Percentiles rank a stretch among this genome's conserved stretches.
phyloP scores from a whole-genome alignment of 176 grass and related monocot species.

The Zoysia pacifica region DNA sequence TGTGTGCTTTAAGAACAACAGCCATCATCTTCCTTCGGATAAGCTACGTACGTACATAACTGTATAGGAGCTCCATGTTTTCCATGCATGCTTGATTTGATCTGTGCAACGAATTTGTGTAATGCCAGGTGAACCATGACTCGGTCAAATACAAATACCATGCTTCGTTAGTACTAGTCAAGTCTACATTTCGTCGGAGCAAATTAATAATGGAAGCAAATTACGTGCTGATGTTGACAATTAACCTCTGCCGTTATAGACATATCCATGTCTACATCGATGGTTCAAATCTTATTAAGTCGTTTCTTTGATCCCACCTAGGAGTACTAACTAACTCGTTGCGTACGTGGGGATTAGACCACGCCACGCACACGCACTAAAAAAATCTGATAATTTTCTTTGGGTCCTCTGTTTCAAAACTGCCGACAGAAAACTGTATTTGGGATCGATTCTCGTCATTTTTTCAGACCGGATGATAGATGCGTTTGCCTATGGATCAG shows the following conservation, averaged over 20 bases:
- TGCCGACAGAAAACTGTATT: too few species aligned
- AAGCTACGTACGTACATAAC: too few species aligned
- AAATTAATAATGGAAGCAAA: neutral
- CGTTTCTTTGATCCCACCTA: neutral
- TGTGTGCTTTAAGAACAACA: neutral
- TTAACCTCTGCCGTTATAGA: neutral
- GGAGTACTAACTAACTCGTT: constrained; percentile 27
- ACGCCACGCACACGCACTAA: neutral
- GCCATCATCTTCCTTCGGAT: too few species aligned
- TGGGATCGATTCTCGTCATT: neutral
- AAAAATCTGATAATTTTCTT: constrained; percentile 2
- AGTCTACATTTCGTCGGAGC: neutral
- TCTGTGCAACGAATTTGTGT: neutral
- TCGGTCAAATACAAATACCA: neutral
- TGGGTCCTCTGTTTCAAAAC: too few species aligned
- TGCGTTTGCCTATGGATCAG: neutral
- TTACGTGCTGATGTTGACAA: neutral
- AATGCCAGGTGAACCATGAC: neutral
- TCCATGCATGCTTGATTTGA: neutral
- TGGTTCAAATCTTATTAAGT: neutral
- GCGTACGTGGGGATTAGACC: constrained; percentile 41
- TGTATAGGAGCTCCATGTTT: neutral
- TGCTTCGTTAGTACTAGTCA: neutral
- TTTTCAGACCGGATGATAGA: too few species aligned
- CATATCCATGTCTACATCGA: neutral